Evolutionary conservation across 352 stramenopile genomes (phyloP).

Genomic region (Globisporangium paddicum): DNA sequence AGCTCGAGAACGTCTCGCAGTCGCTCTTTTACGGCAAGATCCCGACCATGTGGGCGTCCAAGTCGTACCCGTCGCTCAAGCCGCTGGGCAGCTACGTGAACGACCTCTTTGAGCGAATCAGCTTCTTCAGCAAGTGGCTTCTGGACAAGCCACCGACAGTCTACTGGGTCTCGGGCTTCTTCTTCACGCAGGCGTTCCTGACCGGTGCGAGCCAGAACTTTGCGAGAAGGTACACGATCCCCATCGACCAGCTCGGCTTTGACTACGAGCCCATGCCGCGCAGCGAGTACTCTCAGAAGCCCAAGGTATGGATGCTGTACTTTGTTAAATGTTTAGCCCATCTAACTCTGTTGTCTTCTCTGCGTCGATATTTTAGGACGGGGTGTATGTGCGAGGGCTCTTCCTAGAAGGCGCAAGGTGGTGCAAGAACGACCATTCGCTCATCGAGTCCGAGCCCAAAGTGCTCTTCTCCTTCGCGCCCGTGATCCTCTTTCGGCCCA

Average conservation of each 20-base stretch:
- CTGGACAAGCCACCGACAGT: constrained; percentile 81
- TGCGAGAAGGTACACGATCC: constrained; percentile 88
- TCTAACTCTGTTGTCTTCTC: not conserved
- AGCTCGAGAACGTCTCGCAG: constrained; percentile 92
- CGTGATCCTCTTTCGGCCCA: constrained; percentile 78
- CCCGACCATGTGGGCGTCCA: constrained; percentile 83
- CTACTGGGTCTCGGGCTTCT: constrained; percentile 95
- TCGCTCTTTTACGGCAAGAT: constrained; percentile 92
- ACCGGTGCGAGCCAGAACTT: constrained; percentile 95
- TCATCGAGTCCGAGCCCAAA: constrained; percentile 86
- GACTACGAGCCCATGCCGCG: constrained; percentile 79
- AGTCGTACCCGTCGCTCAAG: constrained; percentile 93
- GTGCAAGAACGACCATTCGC: constrained; percentile 58
- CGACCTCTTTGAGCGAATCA: constrained; percentile 89
- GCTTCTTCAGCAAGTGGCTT: constrained; percentile 90
- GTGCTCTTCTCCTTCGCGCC: constrained; percentile 84
- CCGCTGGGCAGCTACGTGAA: constrained; percentile 88
- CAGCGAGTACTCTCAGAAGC: constrained; percentile 66
- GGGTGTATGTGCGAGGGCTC: constrained; percentile 84
- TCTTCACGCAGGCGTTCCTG: constrained; percentile 95
- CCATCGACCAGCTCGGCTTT: constrained; percentile 87
- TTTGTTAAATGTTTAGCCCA: not conserved
- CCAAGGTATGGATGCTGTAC: constrained; percentile 31
- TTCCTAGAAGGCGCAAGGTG: constrained; percentile 89
- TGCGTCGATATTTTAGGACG: constrained; percentile 39